These are phyloP conservation scores for Diaporthe capsici DNA, from an alignment of 2,329 filamentous ascomycete genomes.

Conservation along the genomic window DNA sequence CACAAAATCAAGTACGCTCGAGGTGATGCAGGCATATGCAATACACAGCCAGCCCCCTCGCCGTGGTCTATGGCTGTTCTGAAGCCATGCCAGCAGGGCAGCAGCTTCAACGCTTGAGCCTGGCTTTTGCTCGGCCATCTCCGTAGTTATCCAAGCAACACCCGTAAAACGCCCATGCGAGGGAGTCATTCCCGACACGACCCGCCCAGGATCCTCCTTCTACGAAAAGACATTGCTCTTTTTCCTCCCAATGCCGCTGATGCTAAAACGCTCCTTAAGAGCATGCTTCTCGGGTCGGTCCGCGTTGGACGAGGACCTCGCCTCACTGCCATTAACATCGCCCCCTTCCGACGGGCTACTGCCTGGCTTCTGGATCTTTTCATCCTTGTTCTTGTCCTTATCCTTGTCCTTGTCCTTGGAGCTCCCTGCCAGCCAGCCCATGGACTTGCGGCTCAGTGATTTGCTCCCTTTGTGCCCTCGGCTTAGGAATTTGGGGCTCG, in stretches of 20 bases:
- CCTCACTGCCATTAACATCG: slow-evolving; percentile 46
- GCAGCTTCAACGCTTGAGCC: neutral
- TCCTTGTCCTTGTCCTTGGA: slow-evolving; percentile 61
- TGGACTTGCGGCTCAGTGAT: slow-evolving; percentile 83
- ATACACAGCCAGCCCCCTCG: slow-evolving; percentile 22
- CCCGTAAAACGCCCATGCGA: slow-evolving; percentile 16
- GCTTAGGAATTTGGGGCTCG: slow-evolving; percentile 65
- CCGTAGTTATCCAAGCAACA: slow-evolving; percentile 28
- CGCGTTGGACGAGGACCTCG: slow-evolving; percentile 37
- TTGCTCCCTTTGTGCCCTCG: slow-evolving; percentile 81
- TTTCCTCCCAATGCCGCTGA: slow-evolving; percentile 65
- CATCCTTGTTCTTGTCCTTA: slow-evolving; percentile 52
- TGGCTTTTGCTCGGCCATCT: neutral
- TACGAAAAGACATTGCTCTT: slow-evolving; percentile 68
- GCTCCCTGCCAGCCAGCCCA: slow-evolving; percentile 69
- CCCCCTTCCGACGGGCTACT: slow-evolving; percentile 44
- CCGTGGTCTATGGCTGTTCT: neutral
- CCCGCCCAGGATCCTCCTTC: slow-evolving; percentile 35
- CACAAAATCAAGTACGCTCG: slow-evolving; percentile 20
- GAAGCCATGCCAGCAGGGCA: neutral
- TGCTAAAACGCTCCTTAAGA: slow-evolving; percentile 48
- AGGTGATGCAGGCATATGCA: slow-evolving; percentile 12
- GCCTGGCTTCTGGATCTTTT: slow-evolving; percentile 49
- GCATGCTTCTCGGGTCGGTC: slow-evolving; percentile 49
- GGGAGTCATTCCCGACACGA: slow-evolving; percentile 8